phyloP scores from a whole-genome alignment of 495 filamentous ascomycete species.

The Lentithecium fluviatile region DNA sequence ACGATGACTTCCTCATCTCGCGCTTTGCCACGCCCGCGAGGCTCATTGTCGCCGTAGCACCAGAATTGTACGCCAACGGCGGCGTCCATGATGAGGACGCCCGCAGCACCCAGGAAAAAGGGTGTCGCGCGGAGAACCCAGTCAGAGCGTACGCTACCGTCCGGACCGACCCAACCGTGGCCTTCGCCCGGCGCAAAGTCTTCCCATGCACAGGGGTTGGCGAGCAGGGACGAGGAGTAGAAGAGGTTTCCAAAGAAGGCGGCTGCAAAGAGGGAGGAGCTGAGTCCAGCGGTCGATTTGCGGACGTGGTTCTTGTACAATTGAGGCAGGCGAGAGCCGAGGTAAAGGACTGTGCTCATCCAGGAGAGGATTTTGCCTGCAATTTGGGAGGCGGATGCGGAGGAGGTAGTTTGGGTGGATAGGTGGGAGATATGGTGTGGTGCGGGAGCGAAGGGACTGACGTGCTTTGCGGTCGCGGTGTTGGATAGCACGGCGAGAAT shows the following conservation, averaged over 20 bases:
- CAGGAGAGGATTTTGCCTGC: slow-evolving; percentile 62
- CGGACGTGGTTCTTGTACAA: slow-evolving; percentile 67
- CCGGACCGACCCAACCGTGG: slow-evolving; percentile 60
- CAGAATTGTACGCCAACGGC: slow-evolving; percentile 66
- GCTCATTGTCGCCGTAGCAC: slow-evolving; percentile 52
- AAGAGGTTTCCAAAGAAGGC: slow-evolving; percentile 73
- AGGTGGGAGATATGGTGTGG: slow-evolving; percentile 41
- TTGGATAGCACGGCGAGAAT: slow-evolving; percentile 38
- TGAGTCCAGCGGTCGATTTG: slow-evolving; percentile 68
- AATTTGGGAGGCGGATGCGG: slow-evolving; percentile 44
- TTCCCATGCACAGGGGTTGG: slow-evolving; percentile 68
- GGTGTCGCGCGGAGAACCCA: slow-evolving; percentile 63
- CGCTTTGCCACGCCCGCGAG: slow-evolving; percentile 15
- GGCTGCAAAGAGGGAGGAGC: slow-evolving; percentile 65
- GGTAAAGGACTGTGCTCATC: slow-evolving; percentile 65
- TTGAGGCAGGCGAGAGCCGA: slow-evolving; percentile 69
- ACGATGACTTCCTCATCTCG: slow-evolving; percentile 22
- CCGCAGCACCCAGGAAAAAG: slow-evolving; percentile 71
- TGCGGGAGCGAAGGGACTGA: slow-evolving; percentile 32
- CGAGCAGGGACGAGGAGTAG: slow-evolving; percentile 64
- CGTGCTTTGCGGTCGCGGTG: slow-evolving; percentile 17
- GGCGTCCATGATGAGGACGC: slow-evolving; percentile 65
- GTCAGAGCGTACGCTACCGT: slow-evolving; percentile 56
- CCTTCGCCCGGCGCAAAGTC: slow-evolving; percentile 63
- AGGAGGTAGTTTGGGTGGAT: slow-evolving; percentile 23